A percentile compares a stretch with the other conserved stretches of the same genome.
phyloP scores from a whole-genome alignment of 495 filamentous ascomycete genomes.

The Penicillium simplicissimum region DNA sequence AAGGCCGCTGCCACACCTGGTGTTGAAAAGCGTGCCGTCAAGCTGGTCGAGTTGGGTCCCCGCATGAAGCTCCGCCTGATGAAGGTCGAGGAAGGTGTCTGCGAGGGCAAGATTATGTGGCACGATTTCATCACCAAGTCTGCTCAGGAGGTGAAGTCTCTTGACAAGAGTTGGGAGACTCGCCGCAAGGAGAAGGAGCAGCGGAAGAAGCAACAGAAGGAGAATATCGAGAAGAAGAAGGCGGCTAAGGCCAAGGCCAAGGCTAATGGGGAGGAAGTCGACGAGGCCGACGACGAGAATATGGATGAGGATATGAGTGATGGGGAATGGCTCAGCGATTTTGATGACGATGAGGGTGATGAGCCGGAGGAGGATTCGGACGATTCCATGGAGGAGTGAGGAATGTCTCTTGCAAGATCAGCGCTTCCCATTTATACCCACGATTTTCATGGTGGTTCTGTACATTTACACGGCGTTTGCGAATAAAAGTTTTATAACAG shows the following conservation, averaged over 20 bases:
- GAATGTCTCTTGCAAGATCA: not conserved
- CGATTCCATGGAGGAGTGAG: slow-evolving; percentile 46
- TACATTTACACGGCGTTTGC: slow-evolving; percentile 26
- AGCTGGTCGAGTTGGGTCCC: slow-evolving; percentile 87
- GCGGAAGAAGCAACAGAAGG: slow-evolving; percentile 76
- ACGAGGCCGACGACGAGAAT: slow-evolving; percentile 57
- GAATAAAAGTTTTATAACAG: slow-evolving; percentile 19
- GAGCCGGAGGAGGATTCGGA: slow-evolving; percentile 45
- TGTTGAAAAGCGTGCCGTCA: slow-evolving; percentile 84
- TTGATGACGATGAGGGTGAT: slow-evolving; percentile 57
- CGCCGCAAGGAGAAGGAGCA: slow-evolving; percentile 78
- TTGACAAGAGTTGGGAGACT: slow-evolving; percentile 80
- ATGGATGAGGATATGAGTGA: slow-evolving; percentile 59
- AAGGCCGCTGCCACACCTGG: slow-evolving; percentile 34
- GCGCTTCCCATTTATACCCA: slow-evolving; percentile 24
- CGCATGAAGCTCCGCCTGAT: slow-evolving; percentile 85
- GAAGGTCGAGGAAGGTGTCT: slow-evolving; percentile 95
- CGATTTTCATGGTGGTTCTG: slow-evolving; percentile 20
- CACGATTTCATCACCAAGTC: slow-evolving; percentile 90
- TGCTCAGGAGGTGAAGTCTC: slow-evolving; percentile 67
- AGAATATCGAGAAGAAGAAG: slow-evolving; percentile 84
- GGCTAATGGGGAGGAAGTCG: slow-evolving; percentile 43
- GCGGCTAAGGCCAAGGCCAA: slow-evolving; percentile 54
- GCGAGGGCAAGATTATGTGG: slow-evolving; percentile 92
- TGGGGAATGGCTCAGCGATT: slow-evolving; percentile 62